Evolutionary conservation across 257 asterid species (phyloP), one percentile per base, ranked within the genome.

Genomic region (Parsonsia alboflavescens): DNA sequence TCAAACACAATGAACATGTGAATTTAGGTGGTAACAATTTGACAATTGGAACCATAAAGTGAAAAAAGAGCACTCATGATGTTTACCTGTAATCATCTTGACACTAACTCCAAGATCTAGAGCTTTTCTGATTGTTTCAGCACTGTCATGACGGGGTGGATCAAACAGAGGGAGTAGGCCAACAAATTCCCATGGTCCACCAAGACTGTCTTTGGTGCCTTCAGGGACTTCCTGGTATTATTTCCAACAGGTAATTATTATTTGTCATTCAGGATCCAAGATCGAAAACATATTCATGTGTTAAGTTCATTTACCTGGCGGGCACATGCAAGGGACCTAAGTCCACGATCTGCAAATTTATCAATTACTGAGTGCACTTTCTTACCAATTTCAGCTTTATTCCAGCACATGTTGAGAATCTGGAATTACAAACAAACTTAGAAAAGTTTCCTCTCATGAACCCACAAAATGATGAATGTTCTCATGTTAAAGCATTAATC

Each of bases 131-230:
- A 89, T 89, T 9, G 92, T 89, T 75, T 89, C 89, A 36, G 90
- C 92, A 70, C 95, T 87, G 68, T 86, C 92, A 54, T 89, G 95
- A 9, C 88, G 88, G 4, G 92, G 92, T 21, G 90, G 95, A 80
- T 89, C 95, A 57, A 87, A 89, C 30, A 89, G 89, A 10, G 92
- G 92, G 48, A 89, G 90, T 28, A 89, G 90, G n/a, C 90, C 95
- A 17, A 89, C 84, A 70, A 89, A 89, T 45, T 89, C 88, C 95
- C 92, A 89, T 22, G 85, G 92, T 26, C 87, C 87, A 28, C 95
- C 90, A 10, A 80, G 75, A 28, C 89, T 86, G 30, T 84, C 92
- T 78, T 87, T 89, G 28, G 82, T 81, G 48, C 83, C 81, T 73
- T 81, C 90, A 0, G 90, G 87, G 44, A 89, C 92, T 80, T 80